phyloP scores from a whole-genome alignment of 352 stramenopile species.

The Globisporangium megalacanthum region DNA sequence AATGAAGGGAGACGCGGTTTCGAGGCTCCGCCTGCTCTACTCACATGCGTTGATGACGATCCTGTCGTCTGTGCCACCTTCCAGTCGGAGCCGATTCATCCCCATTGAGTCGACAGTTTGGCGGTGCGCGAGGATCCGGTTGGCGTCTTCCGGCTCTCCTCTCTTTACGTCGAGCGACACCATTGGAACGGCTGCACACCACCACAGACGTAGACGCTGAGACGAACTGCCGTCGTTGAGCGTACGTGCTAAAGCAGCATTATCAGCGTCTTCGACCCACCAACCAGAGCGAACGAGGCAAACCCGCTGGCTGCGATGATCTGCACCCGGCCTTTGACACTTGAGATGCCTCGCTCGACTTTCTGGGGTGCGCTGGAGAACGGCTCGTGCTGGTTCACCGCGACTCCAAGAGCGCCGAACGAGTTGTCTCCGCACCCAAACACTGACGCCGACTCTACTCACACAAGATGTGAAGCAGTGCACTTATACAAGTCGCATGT shows the following conservation, averaged over 20 bases:
- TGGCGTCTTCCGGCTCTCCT: conserved; percentile 10
- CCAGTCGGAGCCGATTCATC: conserved; percentile 9
- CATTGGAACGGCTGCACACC: conserved; percentile 14
- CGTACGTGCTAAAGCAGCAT: neutral
- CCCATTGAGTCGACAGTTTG: conserved; percentile 18
- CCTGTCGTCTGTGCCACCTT: conserved; percentile 6
- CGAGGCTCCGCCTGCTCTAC: neutral
- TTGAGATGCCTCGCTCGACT: conserved; percentile 21
- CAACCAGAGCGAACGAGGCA: conserved; percentile 63
- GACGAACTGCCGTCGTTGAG: neutral
- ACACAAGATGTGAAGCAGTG: neutral
- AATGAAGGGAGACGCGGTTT: neutral
- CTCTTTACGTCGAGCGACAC: conserved; percentile 2
- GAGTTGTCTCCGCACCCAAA: conserved; percentile 74
- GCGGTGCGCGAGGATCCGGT: conserved; percentile 9
- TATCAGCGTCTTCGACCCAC: conserved; percentile 17
- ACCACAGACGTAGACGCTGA: neutral
- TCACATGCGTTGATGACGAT: conserved; percentile 6
- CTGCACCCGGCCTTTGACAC: conserved; percentile 25
- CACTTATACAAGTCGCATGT: neutral
- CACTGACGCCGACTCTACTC: conserved; percentile 49
- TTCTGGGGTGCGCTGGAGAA: conserved; percentile 19
- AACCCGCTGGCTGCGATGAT: conserved; percentile 57
- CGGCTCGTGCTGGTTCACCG: neutral
- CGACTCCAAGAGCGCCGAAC: conserved; percentile 39